Evolutionary conservation across 2,329 filamentous ascomycete species (phyloP), one percentile per base, ranked within the genome.

Genomic region (Stromatinia cepivora): DNA sequence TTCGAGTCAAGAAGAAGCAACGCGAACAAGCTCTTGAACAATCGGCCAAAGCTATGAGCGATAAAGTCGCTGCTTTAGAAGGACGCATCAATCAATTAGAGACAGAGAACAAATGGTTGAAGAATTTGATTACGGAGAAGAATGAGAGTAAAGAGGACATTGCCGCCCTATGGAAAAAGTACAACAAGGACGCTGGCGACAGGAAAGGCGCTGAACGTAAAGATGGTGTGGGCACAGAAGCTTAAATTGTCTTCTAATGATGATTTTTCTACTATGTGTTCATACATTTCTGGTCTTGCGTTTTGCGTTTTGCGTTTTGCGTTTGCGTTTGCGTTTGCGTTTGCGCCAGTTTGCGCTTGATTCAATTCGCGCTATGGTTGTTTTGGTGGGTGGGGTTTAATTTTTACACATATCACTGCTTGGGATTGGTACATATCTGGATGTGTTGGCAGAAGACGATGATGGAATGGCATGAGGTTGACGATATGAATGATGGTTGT

Each of bases 1-100:
- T 97, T 85, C 90, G 93, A 70, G 88, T 95, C 79, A 97, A 97
- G 88, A 97, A 97, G 90, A 97, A 97, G 87, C 92, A 95, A 82
- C 90, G 93, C 64, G 93, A 97, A 83, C 91, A 94, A 80, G 90
- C 92, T 11, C 87, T 96, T 66, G 92, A 94, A 80, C 88, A 88
- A 77, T 90, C 88, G 4, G 90, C 92, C 76, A 93, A 93, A 80
- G 93, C 96, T 74, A 92, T 94, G 81, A 87, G 87, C 39, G 91
- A 95, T 58, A 93, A 93, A 81, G 91, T 94, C 65, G 84, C 87
- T 25, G 83, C 84, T 25, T 85, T 97, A 9, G 92, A 96, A 81
- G 85, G 85, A 76, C 88, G 88, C 70, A 90, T 95, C 67, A 86
- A 86, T 70, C 89, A 93, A 76, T 86, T 94, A n/a, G 90, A 93